Base-by-base conservation (phyloP, 208 protist species). In the Trypanosoma theileri region DNA sequence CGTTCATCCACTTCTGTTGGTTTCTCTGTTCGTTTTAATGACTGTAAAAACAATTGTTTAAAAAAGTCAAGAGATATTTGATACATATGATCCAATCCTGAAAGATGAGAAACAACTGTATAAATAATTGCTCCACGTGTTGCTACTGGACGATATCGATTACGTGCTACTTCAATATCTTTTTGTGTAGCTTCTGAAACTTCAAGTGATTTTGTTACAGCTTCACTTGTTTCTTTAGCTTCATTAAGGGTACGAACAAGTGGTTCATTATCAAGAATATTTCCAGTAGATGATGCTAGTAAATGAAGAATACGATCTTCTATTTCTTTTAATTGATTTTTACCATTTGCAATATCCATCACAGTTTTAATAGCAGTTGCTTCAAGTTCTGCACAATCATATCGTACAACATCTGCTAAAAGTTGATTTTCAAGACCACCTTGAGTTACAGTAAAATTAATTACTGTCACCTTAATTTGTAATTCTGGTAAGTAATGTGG, bases 251-350 rank as follows among this genome's bases (percentile, higher is more conserved):
- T 96, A 75, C 92, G 92, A 50, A 99, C 97, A 12, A 99, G 93
- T 55, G 86, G 85, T 69, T 98, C 94, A 76, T 99, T 97, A 75
- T 99, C 96, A 26, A 99, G 82, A 66, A 98, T 98, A 81, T 98
- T 98, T 51, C 95, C 97, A 24, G 94, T 94, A 3, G 94, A 97
- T 21, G 88, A 91, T 52, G 84, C 79, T 12, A 99, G 84, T 21
- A 98, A 80, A 45, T 87, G 71, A 46, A 99, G 82, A 48, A 99
- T 98, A 76, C 94, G 89, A 64, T 97, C 92, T 77, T 98, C 92
- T 40, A 98, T 71, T 48, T 93, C 89, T 71, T 97, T 94, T 12
- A 98, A 83, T 81, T 98, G 85, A 71, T 93, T 93, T 69, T 98
- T 96, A 73, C 97, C 97, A 68, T 93, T 89, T 4, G 96, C 91